Evolutionary conservation across 2,329 filamentous ascomycete genomes (phyloP), one percentile per base, ranked within the genome.

Genomic region (Alternaria sp.): DNA sequence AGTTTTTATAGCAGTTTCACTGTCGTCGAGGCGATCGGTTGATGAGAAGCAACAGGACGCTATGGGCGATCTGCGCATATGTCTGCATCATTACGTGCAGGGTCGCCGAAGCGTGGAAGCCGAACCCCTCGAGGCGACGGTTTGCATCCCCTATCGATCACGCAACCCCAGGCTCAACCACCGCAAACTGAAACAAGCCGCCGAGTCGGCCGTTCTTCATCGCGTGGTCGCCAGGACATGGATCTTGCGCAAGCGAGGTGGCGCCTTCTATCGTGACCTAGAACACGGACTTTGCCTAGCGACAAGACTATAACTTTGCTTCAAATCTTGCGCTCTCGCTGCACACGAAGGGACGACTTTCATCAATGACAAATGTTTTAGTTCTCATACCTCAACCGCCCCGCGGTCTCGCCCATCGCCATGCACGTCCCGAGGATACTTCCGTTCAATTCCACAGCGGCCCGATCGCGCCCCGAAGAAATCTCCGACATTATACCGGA

Each of bases 171-270:
- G 45, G 51, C 51, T 28, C 51, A 51, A 34, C 39, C 39, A 51
- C 45, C 49, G 45, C 41, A 33, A 36, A 33, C 51, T 58, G 56
- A 58, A 58, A 58, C 56, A 55, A 58, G 56, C 56, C 50, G 40
- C 50, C 28, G 55, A 44, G 17, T 54, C 37, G 42, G 41, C 50
- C 33, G 56, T 53, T 53, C 40, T 49, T 46, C 37, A 45, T 21
- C 45, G 52, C 23, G 26, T 40, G 41, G 56, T n/a, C 26, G 29
- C 52, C 28, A 50, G 56, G 54, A 44, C 45, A 45, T 42, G 56
- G 44, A 40, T 55, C 24, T 31, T 14, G 29, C 28, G 26, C 24
- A 58, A 58, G 42, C 50, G 55, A 54, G 53, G 44, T 58, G 55
- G 55, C 51, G 50, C 37, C 34, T 28, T 53, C 41, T n/a, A 28